Percentiles rank a stretch among this genome's conserved stretches.
These are phyloP conservation scores for Pseudocercospora fuligena DNA, from an alignment of 2,329 filamentous ascomycete species.

Conservation along the genomic window DNA sequence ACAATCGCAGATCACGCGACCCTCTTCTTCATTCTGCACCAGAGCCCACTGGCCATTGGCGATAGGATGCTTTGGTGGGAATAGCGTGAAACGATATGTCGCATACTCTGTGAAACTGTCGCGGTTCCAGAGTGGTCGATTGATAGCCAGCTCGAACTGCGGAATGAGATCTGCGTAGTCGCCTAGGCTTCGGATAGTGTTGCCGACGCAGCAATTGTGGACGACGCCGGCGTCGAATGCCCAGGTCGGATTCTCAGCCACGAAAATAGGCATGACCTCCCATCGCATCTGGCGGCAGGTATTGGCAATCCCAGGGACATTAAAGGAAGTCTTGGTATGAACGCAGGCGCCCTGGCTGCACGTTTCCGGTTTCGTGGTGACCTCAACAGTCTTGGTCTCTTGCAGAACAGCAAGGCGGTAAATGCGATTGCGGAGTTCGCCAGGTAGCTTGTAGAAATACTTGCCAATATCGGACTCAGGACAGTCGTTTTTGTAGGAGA, in stretches of 20 bases:
- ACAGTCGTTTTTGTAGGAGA: slow-evolving; percentile 22
- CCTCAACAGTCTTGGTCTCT: slow-evolving; percentile 20
- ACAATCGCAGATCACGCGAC: slow-evolving; percentile 21
- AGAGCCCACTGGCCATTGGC: background rate
- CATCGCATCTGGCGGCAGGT: slow-evolving; percentile 34
- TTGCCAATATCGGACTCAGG: slow-evolving; percentile 32
- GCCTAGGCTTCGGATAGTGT: slow-evolving; percentile 28
- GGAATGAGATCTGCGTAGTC: slow-evolving; percentile 25
- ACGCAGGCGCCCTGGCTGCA: slow-evolving; percentile 30
- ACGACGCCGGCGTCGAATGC: slow-evolving; percentile 33
- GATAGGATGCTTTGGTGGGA: background rate
- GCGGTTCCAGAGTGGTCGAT: slow-evolving; percentile 21
- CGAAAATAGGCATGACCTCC: slow-evolving; percentile 34
- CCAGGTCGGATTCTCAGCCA: slow-evolving; percentile 30
- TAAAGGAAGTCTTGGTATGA: slow-evolving; percentile 23
- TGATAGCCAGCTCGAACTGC: slow-evolving; percentile 25
- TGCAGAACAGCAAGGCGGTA: slow-evolving; percentile 31
- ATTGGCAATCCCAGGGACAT: slow-evolving; percentile 31
- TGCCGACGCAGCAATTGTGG: slow-evolving; percentile 29
- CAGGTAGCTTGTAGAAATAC: slow-evolving; percentile 32
- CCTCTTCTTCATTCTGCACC: slow-evolving; percentile 1
- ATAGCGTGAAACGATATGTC: slow-evolving; percentile 29
- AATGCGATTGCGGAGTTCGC: slow-evolving; percentile 35
- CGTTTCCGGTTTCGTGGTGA: slow-evolving; percentile 22
- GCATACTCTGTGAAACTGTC: slow-evolving; percentile 16